phyloP scores from a whole-genome alignment of 495 filamentous ascomycete genomes.

The Wilcoxina mikolae region DNA sequence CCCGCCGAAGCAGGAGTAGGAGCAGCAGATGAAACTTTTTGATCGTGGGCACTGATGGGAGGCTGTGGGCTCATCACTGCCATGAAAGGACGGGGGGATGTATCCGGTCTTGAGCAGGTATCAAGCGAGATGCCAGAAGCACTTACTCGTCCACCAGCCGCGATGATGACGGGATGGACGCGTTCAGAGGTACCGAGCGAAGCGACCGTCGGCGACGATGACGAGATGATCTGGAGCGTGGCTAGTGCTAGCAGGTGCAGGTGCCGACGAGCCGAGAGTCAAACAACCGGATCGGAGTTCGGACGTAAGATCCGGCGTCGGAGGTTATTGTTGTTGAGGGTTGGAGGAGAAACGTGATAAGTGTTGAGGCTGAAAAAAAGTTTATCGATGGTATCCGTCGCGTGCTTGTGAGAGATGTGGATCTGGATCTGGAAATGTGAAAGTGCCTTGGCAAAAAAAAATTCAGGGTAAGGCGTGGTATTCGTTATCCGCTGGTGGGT shows the following conservation, averaged over 20 bases:
- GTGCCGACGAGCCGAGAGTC: too few species aligned
- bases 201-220: too few species aligned
- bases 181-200: conserved; percentile 8
- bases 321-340: not conserved
- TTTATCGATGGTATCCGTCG: conserved; percentile 6
- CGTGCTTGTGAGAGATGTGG: not conserved
- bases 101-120: not conserved
- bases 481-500: not conserved
- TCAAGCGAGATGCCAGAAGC: conserved; percentile 14
- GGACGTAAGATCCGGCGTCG: too few species aligned
- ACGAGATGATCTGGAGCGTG: too few species aligned
- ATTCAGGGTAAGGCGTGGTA: not conserved
- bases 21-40: conserved; percentile 24
- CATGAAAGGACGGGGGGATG: conserved; percentile 18
- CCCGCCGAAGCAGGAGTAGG: conserved; percentile 22
- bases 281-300: too few species aligned
- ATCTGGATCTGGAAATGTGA: not conserved
- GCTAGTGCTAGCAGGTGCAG: too few species aligned
- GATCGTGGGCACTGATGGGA: conserved; percentile 25
- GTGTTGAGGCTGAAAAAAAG: conserved; percentile 7
- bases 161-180: conserved; percentile 20
- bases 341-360: not conserved
- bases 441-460: conserved; percentile 1
- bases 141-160: conserved; percentile 24
- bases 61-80: conserved; percentile 30